Conservation (phyloP, 75 land plant genomes). For the Picea glauca region DNA sequence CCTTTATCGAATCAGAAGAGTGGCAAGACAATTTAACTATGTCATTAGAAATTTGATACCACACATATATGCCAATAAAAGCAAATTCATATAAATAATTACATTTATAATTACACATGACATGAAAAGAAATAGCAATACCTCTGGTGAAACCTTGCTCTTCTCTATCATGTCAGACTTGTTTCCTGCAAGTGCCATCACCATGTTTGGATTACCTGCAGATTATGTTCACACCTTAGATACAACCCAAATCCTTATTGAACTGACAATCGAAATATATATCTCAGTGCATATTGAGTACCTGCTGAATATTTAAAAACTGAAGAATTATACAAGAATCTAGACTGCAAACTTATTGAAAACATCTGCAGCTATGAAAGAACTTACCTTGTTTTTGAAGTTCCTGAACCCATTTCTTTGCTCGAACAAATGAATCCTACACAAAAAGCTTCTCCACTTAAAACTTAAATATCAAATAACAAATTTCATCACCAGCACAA, state of each 20-base stretch:
- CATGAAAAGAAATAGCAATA: conserved; percentile 6
- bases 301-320: neutral
- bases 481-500: too few relatives aligned
- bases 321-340: neutral
- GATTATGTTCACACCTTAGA: neutral
- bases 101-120: too few relatives aligned
- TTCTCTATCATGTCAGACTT: conserved; percentile 46
- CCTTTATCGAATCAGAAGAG: too few relatives aligned
- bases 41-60: too few relatives aligned
- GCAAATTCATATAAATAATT: too few relatives aligned
- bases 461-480: too few relatives aligned
- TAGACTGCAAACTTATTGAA: too few relatives aligned
- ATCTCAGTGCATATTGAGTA: too few relatives aligned
- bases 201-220: conserved; percentile 43
- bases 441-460: neutral
- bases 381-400: conserved; percentile 54
- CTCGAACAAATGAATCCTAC: conserved; percentile 64
- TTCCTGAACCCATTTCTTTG: conserved; percentile 81
- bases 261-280: neutral
- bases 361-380: neutral
- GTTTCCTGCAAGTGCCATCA: conserved; percentile 52
- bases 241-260: neutral
- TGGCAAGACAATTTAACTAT: too few relatives aligned
- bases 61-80: too few relatives aligned
- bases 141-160: conserved; percentile 42